Evolutionary conservation across 2,329 filamentous ascomycete genomes (phyloP), one percentile per base, ranked within the genome.

Genomic region (Colletotrichum scovillei): DNA sequence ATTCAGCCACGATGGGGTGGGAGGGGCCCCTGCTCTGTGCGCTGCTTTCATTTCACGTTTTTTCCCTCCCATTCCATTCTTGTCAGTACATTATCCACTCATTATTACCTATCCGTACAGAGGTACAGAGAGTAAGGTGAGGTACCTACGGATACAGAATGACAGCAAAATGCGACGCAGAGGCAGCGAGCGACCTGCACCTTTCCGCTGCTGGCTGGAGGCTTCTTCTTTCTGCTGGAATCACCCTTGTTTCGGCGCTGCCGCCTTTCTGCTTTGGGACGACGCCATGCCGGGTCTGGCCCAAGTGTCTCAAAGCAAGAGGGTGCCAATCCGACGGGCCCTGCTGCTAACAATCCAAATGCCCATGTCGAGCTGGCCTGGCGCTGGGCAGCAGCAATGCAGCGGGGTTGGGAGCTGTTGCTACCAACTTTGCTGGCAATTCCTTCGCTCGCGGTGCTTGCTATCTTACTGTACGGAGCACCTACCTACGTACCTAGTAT

Each of bases 1-100:
- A n/a, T 70, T 70, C 66, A 62, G 71, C 62, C 60, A 73, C 71
- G 52, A 62, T 73, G 67, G 67, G 62, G 70, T 42, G 38, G 38
- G 62, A 16, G 42, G 12, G 42, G 42, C 42, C 62, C 32, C 42
- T 58, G 55, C 60, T 53, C 65, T 30, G 57, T 46, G 57, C 66
- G 24, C 65, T 46, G 57, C 64, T 69, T 63, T 68, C 64, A 58
- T 58, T 57, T 60, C 57, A 30, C 69, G 52, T 32, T 30, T 52
- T 49, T 69, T 22, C 22, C 24, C 53, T 28, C 24, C 53, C 53
- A 24, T 38, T 56, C 49, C 14, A 38, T 38, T 22, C n/a, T 22
- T 42, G 22, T 5, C 32, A 35, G 32, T 35, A 35, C 32, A 35
- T 35, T 35, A 35, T 35, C 32, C 32, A 32, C 30, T 24, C 3